Percentiles rank a stretch among this genome's conserved stretches.
phyloP scores from a whole-genome alignment of 495 filamentous ascomycete genomes.

The Aspergillus nanangensis region DNA sequence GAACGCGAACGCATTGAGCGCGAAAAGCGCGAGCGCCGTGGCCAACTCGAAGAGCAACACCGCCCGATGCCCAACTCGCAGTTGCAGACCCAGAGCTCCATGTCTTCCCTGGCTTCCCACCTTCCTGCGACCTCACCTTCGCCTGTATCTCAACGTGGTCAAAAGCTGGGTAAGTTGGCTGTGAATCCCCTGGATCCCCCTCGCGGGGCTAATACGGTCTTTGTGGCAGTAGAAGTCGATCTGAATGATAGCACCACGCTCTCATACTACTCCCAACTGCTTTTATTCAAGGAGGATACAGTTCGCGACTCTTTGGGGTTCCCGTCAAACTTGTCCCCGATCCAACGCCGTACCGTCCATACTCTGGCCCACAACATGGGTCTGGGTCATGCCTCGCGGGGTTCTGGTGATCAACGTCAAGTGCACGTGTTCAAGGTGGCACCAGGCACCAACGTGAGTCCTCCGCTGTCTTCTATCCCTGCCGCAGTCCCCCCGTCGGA shows the following conservation, averaged over 20 bases:
- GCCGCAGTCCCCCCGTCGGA: constrained; percentile 64
- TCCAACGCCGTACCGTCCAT: constrained; percentile 84
- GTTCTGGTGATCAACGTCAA: constrained; percentile 78
- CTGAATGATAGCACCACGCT: constrained; percentile 88
- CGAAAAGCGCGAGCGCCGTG: constrained; percentile 94
- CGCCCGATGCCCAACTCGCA: constrained; percentile 57
- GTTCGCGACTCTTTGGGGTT: constrained; percentile 77
- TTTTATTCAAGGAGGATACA: constrained; percentile 79
- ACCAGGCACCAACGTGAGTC: constrained; percentile 59
- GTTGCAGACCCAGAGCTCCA: constrained; percentile 77
- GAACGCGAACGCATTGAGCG: constrained; percentile 95
- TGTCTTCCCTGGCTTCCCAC: constrained; percentile 74
- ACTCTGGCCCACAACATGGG: constrained; percentile 94
- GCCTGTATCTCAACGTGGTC: constrained; percentile 56
- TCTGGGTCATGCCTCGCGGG: constrained; percentile 82
- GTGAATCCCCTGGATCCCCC: background rate
- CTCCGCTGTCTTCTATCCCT: constrained; percentile 54
- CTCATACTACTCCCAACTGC: constrained; percentile 80
- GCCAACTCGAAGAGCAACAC: constrained; percentile 96
- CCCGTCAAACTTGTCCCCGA: constrained; percentile 70
- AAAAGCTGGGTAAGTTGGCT: constrained; percentile 55
- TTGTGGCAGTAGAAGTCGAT: constrained; percentile 60
- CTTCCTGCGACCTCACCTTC: constrained; percentile 69
- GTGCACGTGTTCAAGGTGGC: constrained; percentile 78
- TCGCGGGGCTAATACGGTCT: constrained; percentile 19